phyloP scores from a whole-genome alignment of 1,284 basidiomycete species.

The Ceratobasidium sp. region DNA sequence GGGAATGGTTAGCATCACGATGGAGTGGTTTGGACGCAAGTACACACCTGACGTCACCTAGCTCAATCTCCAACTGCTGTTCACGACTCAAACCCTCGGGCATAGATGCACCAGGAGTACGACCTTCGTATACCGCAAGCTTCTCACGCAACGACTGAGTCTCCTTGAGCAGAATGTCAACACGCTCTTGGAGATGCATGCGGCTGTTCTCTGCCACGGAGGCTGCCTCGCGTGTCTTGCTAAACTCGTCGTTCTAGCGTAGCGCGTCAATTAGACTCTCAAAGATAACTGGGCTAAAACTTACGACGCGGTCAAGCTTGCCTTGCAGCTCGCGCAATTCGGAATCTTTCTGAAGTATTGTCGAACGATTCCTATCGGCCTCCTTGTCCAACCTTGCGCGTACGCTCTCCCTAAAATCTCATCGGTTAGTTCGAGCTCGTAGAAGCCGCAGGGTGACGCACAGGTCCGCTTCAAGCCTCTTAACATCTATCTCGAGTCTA shows the following conservation, averaged over 20 bases:
- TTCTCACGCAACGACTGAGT: conserved; percentile 83
- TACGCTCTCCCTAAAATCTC: conserved; percentile 70
- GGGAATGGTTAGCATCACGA: conserved; percentile 14
- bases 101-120: conserved; percentile 57
- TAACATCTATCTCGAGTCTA: conserved; percentile 81
- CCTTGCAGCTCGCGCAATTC: conserved; percentile 80
- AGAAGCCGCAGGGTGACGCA: conserved; percentile 56
- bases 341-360: conserved; percentile 80
- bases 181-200: conserved; percentile 80
- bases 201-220: conserved; percentile 82
- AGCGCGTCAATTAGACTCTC: background rate
- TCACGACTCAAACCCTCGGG: conserved; percentile 69
- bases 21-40: background rate
- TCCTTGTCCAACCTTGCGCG: conserved; percentile 81
- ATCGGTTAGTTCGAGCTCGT: background rate
- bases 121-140: conserved; percentile 85
- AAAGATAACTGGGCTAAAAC: conserved; percentile 48
- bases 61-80: conserved; percentile 83
- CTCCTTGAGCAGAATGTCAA: conserved; percentile 75
- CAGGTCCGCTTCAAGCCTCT: conserved; percentile 81
- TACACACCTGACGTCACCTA: conserved; percentile 80
- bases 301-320: conserved; percentile 75
- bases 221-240: conserved; percentile 76
- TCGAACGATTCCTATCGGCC: conserved; percentile 76
- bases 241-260: conserved; percentile 70